Percentiles rank a stretch among this genome's conserved stretches.
phyloP scores from a whole-genome alignment of 148 eudicot genomes.

The Rhododendron mucronatum region DNA sequence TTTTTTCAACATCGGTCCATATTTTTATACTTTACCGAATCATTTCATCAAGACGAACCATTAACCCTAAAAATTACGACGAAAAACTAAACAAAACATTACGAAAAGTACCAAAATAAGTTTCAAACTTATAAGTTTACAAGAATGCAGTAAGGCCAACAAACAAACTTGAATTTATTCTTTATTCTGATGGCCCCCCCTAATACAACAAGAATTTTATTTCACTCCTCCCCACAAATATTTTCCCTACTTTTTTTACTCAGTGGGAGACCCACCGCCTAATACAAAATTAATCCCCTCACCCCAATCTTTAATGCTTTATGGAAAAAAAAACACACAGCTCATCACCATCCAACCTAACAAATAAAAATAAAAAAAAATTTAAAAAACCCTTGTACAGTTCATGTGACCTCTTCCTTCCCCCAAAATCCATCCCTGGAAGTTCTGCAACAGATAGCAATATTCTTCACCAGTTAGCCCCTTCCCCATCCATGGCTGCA shows the following conservation, averaged over 20 bases:
- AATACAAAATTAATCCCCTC: background rate
- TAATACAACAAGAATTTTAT: background rate
- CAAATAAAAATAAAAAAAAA: background rate
- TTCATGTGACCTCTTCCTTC: slow-evolving; percentile 1
- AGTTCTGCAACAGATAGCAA: background rate
- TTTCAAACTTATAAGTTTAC: too few relatives aligned
- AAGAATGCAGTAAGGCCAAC: too few relatives aligned
- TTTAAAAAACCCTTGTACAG: background rate
- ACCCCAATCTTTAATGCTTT: background rate
- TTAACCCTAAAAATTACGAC: too few relatives aligned
- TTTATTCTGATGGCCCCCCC: background rate
- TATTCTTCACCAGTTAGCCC: background rate
- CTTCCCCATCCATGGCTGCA: slow-evolving; percentile 1
- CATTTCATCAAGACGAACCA: too few relatives aligned
- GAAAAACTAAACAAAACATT: too few relatives aligned
- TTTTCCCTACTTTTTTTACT: background rate
- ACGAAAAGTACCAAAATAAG: too few relatives aligned
- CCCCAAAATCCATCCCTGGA: background rate
- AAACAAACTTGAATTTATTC: background rate
- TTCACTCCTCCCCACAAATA: background rate
- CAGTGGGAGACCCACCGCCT: background rate
- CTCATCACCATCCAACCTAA: background rate
- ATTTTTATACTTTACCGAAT: too few relatives aligned
- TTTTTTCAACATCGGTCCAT: too few relatives aligned
- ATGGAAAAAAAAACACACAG: background rate